Base-by-base conservation (phyloP, 331 rosid genomes). In the Rhamnella rubrinervis region DNA sequence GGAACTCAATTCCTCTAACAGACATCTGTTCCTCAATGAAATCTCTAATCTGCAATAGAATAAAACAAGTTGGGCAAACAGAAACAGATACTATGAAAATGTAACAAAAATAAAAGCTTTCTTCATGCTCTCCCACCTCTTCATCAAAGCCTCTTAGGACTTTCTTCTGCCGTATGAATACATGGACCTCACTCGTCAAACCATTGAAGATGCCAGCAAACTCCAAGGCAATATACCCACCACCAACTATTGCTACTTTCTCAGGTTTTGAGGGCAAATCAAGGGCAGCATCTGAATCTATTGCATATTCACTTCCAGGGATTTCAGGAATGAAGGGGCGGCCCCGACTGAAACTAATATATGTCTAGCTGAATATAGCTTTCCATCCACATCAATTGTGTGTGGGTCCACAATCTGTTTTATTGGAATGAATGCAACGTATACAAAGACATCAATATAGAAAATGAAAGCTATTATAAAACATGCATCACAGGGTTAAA, bases 181-280 rank as follows among this genome's bases (percentile, higher is more conserved):
- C 96, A 76, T 95, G 99, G 61, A 91, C 99, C 0, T 83, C 88
- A 23, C 90, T 86, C 55, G 20, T 56, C 85, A 95, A 81, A 77
- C 96, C 97, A 75, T 80, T 86, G 80, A 95, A 95, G 65, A 95
- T 95, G 68, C 97, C 97, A 61, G 99, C 99, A 86, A 95, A 95
- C 82, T 95, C 99, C 78, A 95, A 37, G 21, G 97, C 97, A 73
- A 95, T 95, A 82, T 91, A 95, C 6, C 99, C 99, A 75, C 99
- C 99, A 68, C 99, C 99, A 77, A 95, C 88, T 63, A 95, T 95
- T 51, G 97, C 99, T 83, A 95, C 85, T 74, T 91, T 95, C 84
- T 71, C 73, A 55, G 99, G 99, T 76, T 85, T 87, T 28, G 95
- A 80, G 53, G 96, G 92, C 83, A 95, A 86, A 68, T 95, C 99